Conservation (phyloP, 805 yeast species). For the Myxozyma melibiosi region DNA sequence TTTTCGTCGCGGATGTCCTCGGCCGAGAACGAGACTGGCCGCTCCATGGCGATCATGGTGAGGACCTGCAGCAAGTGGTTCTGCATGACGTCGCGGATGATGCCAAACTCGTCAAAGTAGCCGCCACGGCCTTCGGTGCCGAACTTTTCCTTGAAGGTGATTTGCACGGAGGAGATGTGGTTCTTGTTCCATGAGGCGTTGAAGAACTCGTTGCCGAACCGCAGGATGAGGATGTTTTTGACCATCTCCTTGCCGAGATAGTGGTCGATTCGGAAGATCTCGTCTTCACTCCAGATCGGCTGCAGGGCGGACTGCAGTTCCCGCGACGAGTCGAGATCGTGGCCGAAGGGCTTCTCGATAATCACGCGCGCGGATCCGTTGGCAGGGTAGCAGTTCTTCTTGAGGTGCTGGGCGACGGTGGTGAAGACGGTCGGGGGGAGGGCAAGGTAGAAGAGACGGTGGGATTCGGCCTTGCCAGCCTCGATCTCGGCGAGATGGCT, state of each 20-base stretch:
- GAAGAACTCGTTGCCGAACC: conserved; percentile 89
- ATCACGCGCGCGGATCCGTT: conserved; percentile 78
- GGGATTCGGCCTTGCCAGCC: conserved; percentile 54
- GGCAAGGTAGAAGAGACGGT: conserved; percentile 89
- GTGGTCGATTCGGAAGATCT: conserved; percentile 94
- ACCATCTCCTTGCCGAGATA: conserved; percentile 98
- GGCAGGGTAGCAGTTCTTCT: conserved; percentile 60
- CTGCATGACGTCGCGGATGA: conserved; percentile 97
- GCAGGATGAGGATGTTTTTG: conserved; percentile 81
- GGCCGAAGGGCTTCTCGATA: conserved; percentile 97
- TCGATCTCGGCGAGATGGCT: conserved; percentile 63
- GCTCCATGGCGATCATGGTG: conserved; percentile 91
- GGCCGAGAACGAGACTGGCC: conserved; percentile 88
- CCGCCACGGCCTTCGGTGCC: conserved; percentile 99
- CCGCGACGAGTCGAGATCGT: conserved; percentile 77
- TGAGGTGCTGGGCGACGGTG: conserved; percentile 72
- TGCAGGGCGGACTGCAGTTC: conserved; percentile 74
- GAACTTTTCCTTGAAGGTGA: conserved; percentile 95
- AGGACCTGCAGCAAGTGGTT: conserved; percentile 93
- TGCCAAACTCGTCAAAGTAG: conserved; percentile 92
- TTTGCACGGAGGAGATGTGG: conserved; percentile 77
- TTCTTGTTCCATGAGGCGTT: conserved; percentile 87
- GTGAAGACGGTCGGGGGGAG: conserved; percentile 92
- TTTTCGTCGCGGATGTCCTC: conserved; percentile 96
- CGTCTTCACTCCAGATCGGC: conserved; percentile 88